Percentiles rank a stretch among this genome's conserved stretches.
Conservation (phyloP, 2,329 filamentous ascomycete genomes). For the Trichoderma sp. region DNA sequence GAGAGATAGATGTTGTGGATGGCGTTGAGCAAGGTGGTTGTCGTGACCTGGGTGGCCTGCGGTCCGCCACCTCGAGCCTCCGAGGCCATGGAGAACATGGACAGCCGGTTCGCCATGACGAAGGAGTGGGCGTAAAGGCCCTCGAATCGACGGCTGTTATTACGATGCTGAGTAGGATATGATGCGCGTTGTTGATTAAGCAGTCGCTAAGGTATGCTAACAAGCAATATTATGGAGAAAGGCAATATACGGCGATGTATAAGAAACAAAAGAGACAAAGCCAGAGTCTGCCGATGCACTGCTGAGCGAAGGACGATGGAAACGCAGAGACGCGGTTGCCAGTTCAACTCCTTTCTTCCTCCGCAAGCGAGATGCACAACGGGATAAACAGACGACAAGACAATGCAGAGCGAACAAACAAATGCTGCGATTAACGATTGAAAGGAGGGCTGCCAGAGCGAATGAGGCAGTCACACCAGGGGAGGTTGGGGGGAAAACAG, state of each 20-base stretch:
- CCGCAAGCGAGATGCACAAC: conserved; percentile 8
- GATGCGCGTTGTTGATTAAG: not conserved
- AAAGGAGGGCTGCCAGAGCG: conserved; percentile 57
- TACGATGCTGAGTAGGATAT: conserved; percentile 5
- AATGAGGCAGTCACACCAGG: conserved; percentile 54
- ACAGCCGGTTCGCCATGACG: conserved; percentile 66
- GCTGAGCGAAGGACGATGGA: conserved; percentile 10
- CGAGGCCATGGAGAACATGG: conserved; percentile 69
- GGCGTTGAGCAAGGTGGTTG: conserved; percentile 88
- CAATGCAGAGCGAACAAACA: conserved; percentile 25
- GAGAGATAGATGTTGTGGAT: conserved; percentile 87
- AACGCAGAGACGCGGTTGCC: conserved; percentile 24
- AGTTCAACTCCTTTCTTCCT: conserved; percentile 18
- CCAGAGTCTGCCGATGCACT: conserved; percentile 10
- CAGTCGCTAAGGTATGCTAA: conserved; percentile 12
- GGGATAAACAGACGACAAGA: conserved; percentile 29
- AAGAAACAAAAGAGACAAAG: not conserved
- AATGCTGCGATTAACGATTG: conserved; percentile 43
- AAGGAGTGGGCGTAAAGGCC: conserved; percentile 34
- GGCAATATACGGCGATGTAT: not conserved
- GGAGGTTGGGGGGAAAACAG: conserved; percentile 16
- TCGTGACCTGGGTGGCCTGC: conserved; percentile 81
- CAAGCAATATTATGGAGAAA: conserved; percentile 6
- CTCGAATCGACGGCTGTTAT: conserved; percentile 18
- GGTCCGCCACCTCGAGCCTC: conserved; percentile 64